Base-by-base conservation (phyloP, 495 filamentous ascomycete species). In the Parathielavia hyrcaniae region DNA sequence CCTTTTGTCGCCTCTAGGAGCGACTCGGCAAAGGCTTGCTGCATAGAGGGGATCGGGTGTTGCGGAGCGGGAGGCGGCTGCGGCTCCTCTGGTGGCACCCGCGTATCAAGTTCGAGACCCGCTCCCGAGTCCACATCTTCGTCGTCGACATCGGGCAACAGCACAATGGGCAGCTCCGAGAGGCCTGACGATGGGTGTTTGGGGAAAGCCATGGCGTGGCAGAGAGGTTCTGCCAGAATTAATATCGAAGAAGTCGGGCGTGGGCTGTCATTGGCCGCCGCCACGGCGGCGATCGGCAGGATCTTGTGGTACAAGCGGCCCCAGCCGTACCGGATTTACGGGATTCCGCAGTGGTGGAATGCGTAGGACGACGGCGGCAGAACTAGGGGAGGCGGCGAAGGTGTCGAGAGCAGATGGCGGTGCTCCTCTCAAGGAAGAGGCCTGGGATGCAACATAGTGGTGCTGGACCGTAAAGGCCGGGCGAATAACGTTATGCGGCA, bases 11-110 rank as follows among this genome's bases (percentile, higher is more conserved):
- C 83, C 64, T 96, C 91, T 26, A 81, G 61, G 53, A 98, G 86
- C 3, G 91, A 96, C 71, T 98, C 93, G 66, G 92, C 87, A 66
- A 97, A 97, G 48, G 93, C 89, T 49, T 83, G 88, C 66, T 97
- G 93, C 79, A 98, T 87, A 50, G 83, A 82, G 16, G 84, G 71
- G 55, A 98, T 87, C 2, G 93, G 93, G 71, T 76, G 65, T 14
- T 61, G 65, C 32, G 64, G 69, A 16, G 58, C 64, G n/a, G 69
- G 58, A 35, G 66, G 50, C 38, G 59, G 47, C 38, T 38, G 56
- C 11, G 64, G 50, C 30, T 67, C 58, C 26, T 50, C 40, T 14
- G 22, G 54, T 19, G 44, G 53, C 48, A 41, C 40, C 38, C 50
- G 61, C 36, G 43, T 54, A 30, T 58, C 52, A n/a, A 52, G 17